Evolutionary conservation across 345 rosid genomes (phyloP), one percentile per base, ranked within the genome.

Genomic region (Pugionium cornutum): DNA sequence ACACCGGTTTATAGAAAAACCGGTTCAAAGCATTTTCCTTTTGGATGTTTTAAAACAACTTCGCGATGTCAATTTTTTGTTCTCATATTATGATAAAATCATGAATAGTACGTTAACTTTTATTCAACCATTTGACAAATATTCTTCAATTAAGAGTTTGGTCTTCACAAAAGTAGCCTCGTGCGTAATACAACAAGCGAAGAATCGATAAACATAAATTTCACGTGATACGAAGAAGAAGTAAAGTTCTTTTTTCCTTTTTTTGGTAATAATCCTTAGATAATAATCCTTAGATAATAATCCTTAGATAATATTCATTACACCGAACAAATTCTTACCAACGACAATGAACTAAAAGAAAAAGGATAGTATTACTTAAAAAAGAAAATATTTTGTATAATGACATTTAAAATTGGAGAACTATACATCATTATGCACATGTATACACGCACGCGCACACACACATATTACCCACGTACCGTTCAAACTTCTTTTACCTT

Each of bases 371-470:
- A 18, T 18, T 18, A 2, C 0, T 26, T 35, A 32, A 29, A 1
- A 36, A 31, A 29, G 18, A 18, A 18, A 18, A 30, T 2, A 2
- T 45, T 42, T 30, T 35, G 18, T 18, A 18, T 18, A 39, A 1
- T 57, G 67, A 73, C 77, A 73, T 67, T 73, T 73, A 59, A 52
- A 60, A 53, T 59, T 53, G 73, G 68, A 53, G 53, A 61, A 67
- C 72, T 31, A 34, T 27, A 66, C 68, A 73, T 66, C 72, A 72
- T 6, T 39, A 51, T 53, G 58, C 73, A 67, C 68, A 47, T 60
- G 68, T 9, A 27, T 47, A 67, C 33, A 60, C 73, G 57, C 71
- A 65, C 18, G 18, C 18, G 18, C 70, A 57, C 3, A 57, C 71
- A 25, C 70, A 51, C 30, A 35, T 18, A 35, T 58, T 50, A 51